Evolutionary conservation across 2,329 filamentous ascomycete species (phyloP).

Genomic region (Botrytis squamosa): DNA sequence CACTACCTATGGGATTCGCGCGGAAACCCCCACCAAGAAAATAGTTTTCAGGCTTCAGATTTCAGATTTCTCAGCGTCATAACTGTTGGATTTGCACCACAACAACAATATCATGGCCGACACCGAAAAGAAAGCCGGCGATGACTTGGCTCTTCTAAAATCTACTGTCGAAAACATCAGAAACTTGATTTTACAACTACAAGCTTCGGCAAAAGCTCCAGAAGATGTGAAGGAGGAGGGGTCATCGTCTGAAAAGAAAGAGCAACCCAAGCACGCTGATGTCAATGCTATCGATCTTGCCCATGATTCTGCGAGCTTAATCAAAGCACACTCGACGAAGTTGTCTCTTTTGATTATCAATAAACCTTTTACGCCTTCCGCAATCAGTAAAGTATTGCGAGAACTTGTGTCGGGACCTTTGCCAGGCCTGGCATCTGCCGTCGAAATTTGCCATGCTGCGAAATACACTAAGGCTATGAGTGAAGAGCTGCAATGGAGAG

Average conservation of each 20-base stretch:
- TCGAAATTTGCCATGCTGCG: constrained; percentile 60
- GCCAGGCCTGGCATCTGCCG: constrained; percentile 69
- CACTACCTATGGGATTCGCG: not conserved
- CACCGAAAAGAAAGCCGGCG: constrained; percentile 22
- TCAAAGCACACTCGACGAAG: constrained; percentile 83
- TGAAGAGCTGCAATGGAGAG: constrained; percentile 60
- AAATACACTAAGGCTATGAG: constrained; percentile 64
- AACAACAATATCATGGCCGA: constrained; percentile 23
- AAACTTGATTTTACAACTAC: constrained; percentile 33
- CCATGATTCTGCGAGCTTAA: constrained; percentile 67
- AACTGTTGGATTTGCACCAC: not conserved
- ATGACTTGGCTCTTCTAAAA: constrained; percentile 31
- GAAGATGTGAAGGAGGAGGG: constrained; percentile 14
- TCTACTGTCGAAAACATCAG: constrained; percentile 31
- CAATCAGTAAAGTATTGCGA: constrained; percentile 66
- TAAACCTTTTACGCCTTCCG: constrained; percentile 79
- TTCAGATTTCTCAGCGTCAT: not conserved
- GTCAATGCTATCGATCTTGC: constrained; percentile 66
- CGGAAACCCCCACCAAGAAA: constrained; percentile 13
- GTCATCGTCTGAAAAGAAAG: constrained; percentile 16
- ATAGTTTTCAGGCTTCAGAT: constrained; percentile 14
- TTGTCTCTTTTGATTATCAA: constrained; percentile 84
- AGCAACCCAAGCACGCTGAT: constrained; percentile 21
- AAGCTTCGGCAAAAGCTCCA: constrained; percentile 22
- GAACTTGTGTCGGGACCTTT: constrained; percentile 73